A percentile compares a stretch with the other conserved stretches of the same genome.
phyloP scores from a whole-genome alignment of 495 filamentous ascomycete genomes.

The Lindgomyces ingoldianus region DNA sequence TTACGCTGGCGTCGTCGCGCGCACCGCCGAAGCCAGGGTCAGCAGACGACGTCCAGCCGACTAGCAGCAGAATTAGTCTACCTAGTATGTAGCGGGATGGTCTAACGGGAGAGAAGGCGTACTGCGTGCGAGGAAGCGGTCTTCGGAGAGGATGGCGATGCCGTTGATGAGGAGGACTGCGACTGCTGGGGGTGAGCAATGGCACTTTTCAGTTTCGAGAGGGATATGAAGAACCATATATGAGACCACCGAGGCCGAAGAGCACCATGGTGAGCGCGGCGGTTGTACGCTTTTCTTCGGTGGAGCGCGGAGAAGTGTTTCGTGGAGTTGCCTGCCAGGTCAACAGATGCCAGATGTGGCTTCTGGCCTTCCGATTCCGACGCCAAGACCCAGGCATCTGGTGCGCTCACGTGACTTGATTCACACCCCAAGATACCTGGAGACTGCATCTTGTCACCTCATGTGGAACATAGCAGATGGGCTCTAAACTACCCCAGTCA shows the following conservation, averaged over 20 bases:
- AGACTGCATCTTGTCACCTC: too few species aligned
- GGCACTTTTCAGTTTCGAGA: neutral
- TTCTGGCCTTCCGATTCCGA: neutral
- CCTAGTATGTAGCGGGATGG: neutral
- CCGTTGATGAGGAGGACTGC: conserved; percentile 87
- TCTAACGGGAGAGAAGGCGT: conserved; percentile 44
- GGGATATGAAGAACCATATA: conserved; percentile 59
- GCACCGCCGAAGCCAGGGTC: conserved; percentile 75
- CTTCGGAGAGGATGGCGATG: conserved; percentile 93
- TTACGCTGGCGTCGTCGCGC: conserved; percentile 74
- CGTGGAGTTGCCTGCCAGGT: conserved; percentile 2
- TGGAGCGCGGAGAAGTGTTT: neutral
- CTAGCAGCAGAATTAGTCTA: conserved; percentile 47
- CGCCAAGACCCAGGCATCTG: neutral
- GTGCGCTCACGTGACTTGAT: neutral
- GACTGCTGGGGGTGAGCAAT: conserved; percentile 53
- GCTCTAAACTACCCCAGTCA: too few species aligned
- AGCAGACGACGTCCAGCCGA: conserved; percentile 72
- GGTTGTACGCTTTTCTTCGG: neutral
- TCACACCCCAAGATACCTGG: too few species aligned
- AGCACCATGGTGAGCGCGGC: conserved; percentile 55
- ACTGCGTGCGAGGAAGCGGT: conserved; percentile 95
- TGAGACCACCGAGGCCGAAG: conserved; percentile 69
- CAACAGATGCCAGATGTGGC: conserved; percentile 5
- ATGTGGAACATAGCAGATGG: too few species aligned